Evolutionary conservation across 1,139 yeast species (phyloP), one percentile per base, ranked within the genome.

Genomic region (Suhomyces chickasaworum): DNA sequence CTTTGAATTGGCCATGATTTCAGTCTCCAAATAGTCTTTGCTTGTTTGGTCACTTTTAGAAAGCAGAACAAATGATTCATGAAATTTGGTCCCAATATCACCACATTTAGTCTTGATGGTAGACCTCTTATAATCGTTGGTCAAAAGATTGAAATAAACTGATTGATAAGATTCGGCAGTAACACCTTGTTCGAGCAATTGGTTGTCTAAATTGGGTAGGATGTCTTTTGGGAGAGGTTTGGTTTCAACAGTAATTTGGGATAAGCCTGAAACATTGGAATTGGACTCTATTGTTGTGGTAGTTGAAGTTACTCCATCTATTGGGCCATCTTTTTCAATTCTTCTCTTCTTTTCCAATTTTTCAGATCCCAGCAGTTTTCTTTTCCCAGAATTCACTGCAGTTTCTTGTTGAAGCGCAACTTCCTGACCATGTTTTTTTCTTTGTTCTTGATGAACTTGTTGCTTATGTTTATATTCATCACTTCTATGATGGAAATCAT

Each of bases 151-250:
- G 52, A 75, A 76, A 55, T 76, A 82, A 1, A 76, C 73, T 3
- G 81, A 73, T 44, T 79, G 78, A 51, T 79, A 79, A 1, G 73
- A 63, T 47, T 80, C 84, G 2, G 78, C 72, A 3, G 78, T 58
- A 7, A 65, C 58, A 0, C 78, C 78, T 41, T 69, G 76, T 29
- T 66, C 73, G 16, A 72, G 63, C 38, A 70, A 60, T 39, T 67
- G 74, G 51, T 75, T 73, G 23, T 66, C 69, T 51, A 63, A 64
- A 46, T 73, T 73, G 7, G 75, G 75, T n/a, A 66, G 51, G 18
- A 55, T 52, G n/a, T 52, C 47, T 20, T 46, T 27, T n/a, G 49
- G 49, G n/a, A 22, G 42, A 4, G 40, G 4, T 27, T 17, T 31
- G 3, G 21, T 32, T 8, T 13, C 37, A 15, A 18, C 22, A 8